Conservation (phyloP, 495 filamentous ascomycete genomes). For the Hypoxylon cercidicola region DNA sequence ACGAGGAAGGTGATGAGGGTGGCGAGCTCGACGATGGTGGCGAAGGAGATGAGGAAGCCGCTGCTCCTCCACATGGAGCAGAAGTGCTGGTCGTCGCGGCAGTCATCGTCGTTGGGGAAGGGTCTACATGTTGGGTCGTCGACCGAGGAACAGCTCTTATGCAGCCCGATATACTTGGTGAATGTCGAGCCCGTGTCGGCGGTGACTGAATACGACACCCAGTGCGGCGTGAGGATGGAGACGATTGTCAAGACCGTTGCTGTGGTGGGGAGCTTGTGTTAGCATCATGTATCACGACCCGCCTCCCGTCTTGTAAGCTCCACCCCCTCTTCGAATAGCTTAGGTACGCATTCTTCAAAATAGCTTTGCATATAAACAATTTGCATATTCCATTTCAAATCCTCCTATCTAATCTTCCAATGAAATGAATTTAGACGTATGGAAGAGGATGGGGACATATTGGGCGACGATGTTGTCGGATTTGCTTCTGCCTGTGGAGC, state of each 20-base stretch:
- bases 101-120: constrained; percentile 75
- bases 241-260: constrained; percentile 81
- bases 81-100: constrained; percentile 77
- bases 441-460: background rate
- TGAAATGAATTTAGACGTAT: background rate
- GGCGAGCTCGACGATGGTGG: constrained; percentile 78
- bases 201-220: constrained; percentile 78
- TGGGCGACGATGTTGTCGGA: constrained; percentile 23
- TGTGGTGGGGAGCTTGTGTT: constrained; percentile 48
- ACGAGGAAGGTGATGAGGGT: constrained; percentile 78
- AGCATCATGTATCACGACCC: constrained; percentile 12
- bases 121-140: constrained; percentile 49
- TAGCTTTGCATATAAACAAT: constrained; percentile 12
- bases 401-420: no score
- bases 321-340: constrained; percentile 1
- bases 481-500: constrained; percentile 29
- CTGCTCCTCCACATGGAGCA: constrained; percentile 91
- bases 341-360: background rate
- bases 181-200: constrained; percentile 62
- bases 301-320: background rate
- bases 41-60: constrained; percentile 86
- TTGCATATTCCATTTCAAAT: background rate
- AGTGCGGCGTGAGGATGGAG: constrained; percentile 77
- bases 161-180: constrained; percentile 80
- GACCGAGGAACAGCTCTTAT: constrained; percentile 74